Base-by-base conservation (phyloP, 805 yeast genomes). In the Komagataella pastoris region DNA sequence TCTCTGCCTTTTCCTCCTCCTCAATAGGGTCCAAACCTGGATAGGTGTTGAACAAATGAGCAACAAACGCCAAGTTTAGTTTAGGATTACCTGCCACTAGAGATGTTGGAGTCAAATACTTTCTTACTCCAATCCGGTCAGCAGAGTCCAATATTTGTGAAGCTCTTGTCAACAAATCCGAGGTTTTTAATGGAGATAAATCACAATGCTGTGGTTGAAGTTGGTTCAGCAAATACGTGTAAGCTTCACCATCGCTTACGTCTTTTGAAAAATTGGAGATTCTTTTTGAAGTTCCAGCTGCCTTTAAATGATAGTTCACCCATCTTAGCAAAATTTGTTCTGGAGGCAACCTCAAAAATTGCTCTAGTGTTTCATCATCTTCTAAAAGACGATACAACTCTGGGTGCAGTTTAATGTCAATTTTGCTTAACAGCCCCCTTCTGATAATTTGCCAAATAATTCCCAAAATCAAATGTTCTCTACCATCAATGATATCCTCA, bases 11-110 rank as follows among this genome's bases (percentile, higher is more conserved):
- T 66, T 91, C 97, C 53, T 72, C 75, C 69, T 90, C 98, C 63
- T 88, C 95, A 57, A 91, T 79, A 53, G 98, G 98, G 54, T 90
- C 98, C 57, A 93, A 77, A 49, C 99, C 98, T 49, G 99, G 99
- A 64, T 88, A 82, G 6, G 96, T 91, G 72, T 93, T 93, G 76
- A 93, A 93, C 65, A 93, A 74, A 65, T 93, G 95, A 47, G 99
- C 99, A 54, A 93, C 97, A 66, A 93, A 93, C 1, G 98, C 98
- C 66, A 93, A 79, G 66, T 93, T 93, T 71, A 93, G 82, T 68
- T 88, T 90, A 24, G 99, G 96, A 69, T 93, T 93, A 57, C 99
- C 99, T 7, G 95, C 85, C 50, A 91, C 96, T 58, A 93, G 75
- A 1, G 99, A 80, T 24, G 83, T 85, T 52, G 99, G 95, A 3